Evolutionary conservation across 1,284 basidiomycete species (phyloP).

Genomic region (Heterobasidion occidentale): DNA sequence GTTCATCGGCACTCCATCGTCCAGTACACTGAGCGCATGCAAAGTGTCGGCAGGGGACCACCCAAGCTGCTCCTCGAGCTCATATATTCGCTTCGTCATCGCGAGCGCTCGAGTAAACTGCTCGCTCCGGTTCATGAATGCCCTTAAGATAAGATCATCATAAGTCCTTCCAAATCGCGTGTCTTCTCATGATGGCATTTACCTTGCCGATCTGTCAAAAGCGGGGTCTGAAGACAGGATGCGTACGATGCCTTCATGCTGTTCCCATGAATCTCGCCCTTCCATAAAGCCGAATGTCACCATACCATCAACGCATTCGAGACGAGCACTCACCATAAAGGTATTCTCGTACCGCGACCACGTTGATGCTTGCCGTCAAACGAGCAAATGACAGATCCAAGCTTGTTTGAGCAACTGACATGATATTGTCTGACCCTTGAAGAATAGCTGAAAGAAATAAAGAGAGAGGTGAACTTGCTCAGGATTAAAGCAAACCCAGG

Average conservation of each 20-base stretch:
- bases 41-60: constrained; percentile 44
- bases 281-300: constrained; percentile 24
- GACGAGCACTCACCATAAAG: constrained; percentile 36
- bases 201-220: constrained; percentile 61
- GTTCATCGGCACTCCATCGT: constrained; percentile 42
- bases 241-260: constrained; percentile 35
- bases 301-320: neutral
- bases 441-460: neutral
- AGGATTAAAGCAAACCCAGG: too few species aligned
- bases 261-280: constrained; percentile 38
- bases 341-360: constrained; percentile 33
- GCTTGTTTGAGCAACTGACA: constrained; percentile 29
- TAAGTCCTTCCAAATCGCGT: neutral
- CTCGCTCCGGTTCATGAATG: constrained; percentile 45
- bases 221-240: constrained; percentile 48
- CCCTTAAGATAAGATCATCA: constrained; percentile 22
- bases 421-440: neutral
- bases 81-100: constrained; percentile 48
- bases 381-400: constrained; percentile 45
- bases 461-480: too few species aligned
- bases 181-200: neutral
- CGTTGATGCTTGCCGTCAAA: constrained; percentile 29
- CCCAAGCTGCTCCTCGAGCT: constrained; percentile 42
- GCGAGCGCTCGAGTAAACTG: constrained; percentile 38
- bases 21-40: constrained; percentile 36